Base-by-base conservation (phyloP, 768 basidiomycete genomes). In the Vishniacozyma victoriae region DNA sequence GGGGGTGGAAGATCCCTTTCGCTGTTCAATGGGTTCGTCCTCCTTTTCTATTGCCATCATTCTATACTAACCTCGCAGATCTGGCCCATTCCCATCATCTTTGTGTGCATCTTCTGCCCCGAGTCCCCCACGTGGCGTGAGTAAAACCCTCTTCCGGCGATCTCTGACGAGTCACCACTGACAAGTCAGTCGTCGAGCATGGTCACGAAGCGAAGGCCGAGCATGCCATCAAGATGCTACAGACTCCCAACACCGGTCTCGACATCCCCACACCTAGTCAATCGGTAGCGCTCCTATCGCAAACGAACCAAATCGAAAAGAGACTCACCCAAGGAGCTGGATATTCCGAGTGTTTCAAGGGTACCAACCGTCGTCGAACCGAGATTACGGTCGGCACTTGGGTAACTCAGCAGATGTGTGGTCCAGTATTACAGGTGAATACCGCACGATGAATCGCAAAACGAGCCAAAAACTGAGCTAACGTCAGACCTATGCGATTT, bases 261-360 rank as follows among this genome's bases (percentile, higher is more conserved):
- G 18, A 20, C 26, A 26, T 43, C 16, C 25, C 41, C 23, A 43
- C 41, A 4, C 41, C 41, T n/a, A 14, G 44, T 23, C 52, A 63
- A 31, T 40, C 46, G 1, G 55, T 60, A 18, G 25, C 50, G 14
- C 47, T 58, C 41, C 63, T 71, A 55, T 50, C 54, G 3, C 56
- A 57, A 16, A 70, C 65, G 31, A 62, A 61, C 50, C 35, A 57
- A 40, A 37, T 64, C 33, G 65, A 62, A 29, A 46, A 40, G 26
- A 42, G 60, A 15, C 44, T 60, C 22, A 54, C 37, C 18, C 36
- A 25, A 5, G 60, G 60, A 2, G 44, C 59, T 3, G 40, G 46
- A 25, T 67, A 57, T 22, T n/a, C 53, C 15, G 62, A 69, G 20
- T 66, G 64, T 38, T 62, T 69, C 54, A 50, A 47, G 40, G 50